Evolutionary conservation across 805 yeast genomes (phyloP).

Genomic region (Ogataea minuta): DNA sequence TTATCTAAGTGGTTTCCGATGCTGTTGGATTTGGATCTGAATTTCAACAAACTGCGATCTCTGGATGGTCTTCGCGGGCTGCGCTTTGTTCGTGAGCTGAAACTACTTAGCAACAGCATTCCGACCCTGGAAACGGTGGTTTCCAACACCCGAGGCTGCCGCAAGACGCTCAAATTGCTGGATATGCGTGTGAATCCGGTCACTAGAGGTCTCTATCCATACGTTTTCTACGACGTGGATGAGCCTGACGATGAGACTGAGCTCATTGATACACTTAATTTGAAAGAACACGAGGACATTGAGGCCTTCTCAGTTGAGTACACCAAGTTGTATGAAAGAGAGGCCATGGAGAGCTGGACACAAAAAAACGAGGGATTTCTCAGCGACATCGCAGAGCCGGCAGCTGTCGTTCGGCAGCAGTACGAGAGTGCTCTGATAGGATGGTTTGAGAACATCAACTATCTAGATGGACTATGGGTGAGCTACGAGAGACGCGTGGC

Average conservation of each 20-base stretch:
- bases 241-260: constrained; percentile 20
- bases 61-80: constrained; percentile 37
- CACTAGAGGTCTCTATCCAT: constrained; percentile 48
- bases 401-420: not conserved
- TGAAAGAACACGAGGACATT: constrained; percentile 49
- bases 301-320: constrained; percentile 50
- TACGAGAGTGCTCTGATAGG: constrained; percentile 25
- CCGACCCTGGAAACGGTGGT: constrained; percentile 33
- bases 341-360: constrained; percentile 40
- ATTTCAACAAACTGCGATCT: constrained; percentile 43
- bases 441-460: constrained; percentile 29
- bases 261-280: constrained; percentile 35
- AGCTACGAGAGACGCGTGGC: constrained; percentile 11
- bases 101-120: constrained; percentile 47
- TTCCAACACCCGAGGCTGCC: constrained; percentile 30
- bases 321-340: constrained; percentile 36
- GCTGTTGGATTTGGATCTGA: constrained; percentile 46
- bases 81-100: constrained; percentile 38
- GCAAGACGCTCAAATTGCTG: constrained; percentile 37
- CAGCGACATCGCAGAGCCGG: constrained; percentile 2
- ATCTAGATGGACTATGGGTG: constrained; percentile 30
- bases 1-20: constrained; percentile 45
- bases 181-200: constrained; percentile 52
- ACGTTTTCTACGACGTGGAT: constrained; percentile 49
- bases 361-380: constrained; percentile 33